Evolutionary conservation across 805 yeast genomes (phyloP).

Genomic region (Schizosaccharomyces japonicus): DNA sequence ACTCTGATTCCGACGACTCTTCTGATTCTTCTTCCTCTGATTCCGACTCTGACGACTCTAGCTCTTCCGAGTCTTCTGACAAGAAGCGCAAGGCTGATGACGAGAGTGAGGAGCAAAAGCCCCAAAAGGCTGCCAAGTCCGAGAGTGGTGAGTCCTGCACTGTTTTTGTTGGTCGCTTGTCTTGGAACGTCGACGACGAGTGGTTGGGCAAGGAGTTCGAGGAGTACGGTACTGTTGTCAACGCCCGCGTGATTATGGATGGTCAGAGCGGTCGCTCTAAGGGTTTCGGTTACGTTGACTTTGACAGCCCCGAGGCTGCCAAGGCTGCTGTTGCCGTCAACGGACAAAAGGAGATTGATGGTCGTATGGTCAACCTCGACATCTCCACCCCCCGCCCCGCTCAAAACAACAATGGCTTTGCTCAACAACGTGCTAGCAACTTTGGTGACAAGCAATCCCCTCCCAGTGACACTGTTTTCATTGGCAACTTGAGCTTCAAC

Average conservation of each 20-base stretch:
- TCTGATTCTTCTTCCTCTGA: slow-evolving; percentile 12
- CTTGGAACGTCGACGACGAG: slow-evolving; percentile 91
- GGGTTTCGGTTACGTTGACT: slow-evolving; percentile 77
- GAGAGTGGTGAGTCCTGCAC: slow-evolving; percentile 49
- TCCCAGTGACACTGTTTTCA: slow-evolving; percentile 87
- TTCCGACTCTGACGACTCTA: slow-evolving; percentile 11
- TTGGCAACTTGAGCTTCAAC: slow-evolving; percentile 87
- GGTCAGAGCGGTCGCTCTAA: slow-evolving; percentile 78
- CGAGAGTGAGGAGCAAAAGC: slow-evolving; percentile 8
- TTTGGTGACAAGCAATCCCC: slow-evolving; percentile 76
- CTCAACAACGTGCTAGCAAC: slow-evolving; percentile 58
- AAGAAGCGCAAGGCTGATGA: slow-evolving; percentile 9
- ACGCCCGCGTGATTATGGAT: slow-evolving; percentile 86
- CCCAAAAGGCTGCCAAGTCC: slow-evolving; percentile 17
- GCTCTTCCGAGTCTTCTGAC: slow-evolving; percentile 15
- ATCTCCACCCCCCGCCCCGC: slow-evolving; percentile 66
- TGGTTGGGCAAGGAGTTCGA: slow-evolving; percentile 80
- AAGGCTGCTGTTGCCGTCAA: slow-evolving; percentile 61
- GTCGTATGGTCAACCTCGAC: slow-evolving; percentile 87
- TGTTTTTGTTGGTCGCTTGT: slow-evolving; percentile 84
- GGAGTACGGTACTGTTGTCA: slow-evolving; percentile 50
- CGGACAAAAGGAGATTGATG: slow-evolving; percentile 91
- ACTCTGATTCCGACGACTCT: slow-evolving; percentile 13
- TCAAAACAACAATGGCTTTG: slow-evolving; percentile 16
- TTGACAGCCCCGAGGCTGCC: slow-evolving; percentile 51